These are phyloP conservation scores for Xylaria digitata DNA, from an alignment of 2,329 filamentous ascomycete species.

Conservation along the genomic window DNA sequence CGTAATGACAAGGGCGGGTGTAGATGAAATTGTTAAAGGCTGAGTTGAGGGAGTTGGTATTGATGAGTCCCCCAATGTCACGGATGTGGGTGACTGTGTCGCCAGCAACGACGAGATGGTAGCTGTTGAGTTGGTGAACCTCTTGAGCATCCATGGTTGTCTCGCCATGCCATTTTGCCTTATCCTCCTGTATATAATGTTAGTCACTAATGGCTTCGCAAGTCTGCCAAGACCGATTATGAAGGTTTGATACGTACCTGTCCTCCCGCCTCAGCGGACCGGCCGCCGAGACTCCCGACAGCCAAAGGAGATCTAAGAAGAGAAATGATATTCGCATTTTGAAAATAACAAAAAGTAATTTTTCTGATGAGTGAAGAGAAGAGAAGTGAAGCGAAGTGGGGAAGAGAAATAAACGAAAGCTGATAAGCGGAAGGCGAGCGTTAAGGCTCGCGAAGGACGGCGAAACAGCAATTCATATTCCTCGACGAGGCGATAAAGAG, in stretches of 20 bases:
- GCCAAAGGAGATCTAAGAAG: conserved; percentile 47
- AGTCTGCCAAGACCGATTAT: not conserved
- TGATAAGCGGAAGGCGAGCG: conserved; percentile 9
- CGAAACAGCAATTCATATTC: conserved; percentile 45
- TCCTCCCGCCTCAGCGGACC: conserved; percentile 48
- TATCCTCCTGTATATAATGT: conserved; percentile 39
- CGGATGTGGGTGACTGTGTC: conserved; percentile 20
- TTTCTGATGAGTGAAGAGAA: conserved; percentile 30
- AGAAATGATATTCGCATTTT: conserved; percentile 47
- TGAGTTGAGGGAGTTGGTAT: conserved; percentile 24
- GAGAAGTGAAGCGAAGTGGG: conserved; percentile 31
- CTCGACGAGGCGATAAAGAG: conserved; percentile 44
- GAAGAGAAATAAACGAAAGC: conserved; percentile 38
- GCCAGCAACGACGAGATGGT: conserved; percentile 18
- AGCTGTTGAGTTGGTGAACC: conserved; percentile 41
- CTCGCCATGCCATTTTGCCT: conserved; percentile 39
- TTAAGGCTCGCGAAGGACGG: conserved; percentile 38
- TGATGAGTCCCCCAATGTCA: conserved; percentile 21
- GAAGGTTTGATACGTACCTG: conserved; percentile 41
- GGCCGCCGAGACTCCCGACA: conserved; percentile 49
- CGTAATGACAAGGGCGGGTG: not conserved
- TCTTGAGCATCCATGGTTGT: conserved; percentile 39
- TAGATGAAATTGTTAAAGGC: conserved; percentile 11
- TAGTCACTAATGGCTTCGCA: conserved; percentile 32
- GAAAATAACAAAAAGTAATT: conserved; percentile 26